Conservation (phyloP, 768 basidiomycete species). For the Boletus reticuloceps region DNA sequence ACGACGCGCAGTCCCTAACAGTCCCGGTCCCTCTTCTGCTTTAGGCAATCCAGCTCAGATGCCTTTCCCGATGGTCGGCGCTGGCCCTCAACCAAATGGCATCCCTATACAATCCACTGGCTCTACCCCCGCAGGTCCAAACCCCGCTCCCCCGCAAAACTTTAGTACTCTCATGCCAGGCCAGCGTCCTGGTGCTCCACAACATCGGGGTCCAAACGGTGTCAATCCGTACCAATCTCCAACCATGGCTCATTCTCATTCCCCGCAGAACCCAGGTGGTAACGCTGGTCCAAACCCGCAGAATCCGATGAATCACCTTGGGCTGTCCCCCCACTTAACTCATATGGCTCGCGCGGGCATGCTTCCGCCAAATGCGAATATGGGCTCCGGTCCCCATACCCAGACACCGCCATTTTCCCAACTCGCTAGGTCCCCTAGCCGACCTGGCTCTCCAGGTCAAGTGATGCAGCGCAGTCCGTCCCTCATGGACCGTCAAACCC, state of each 20-base stretch:
- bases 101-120: conserved; percentile 32
- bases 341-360: conserved; percentile 45
- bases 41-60: conserved; percentile 25
- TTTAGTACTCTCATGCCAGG: conserved; percentile 34
- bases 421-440: conserved; percentile 56
- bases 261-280: conserved; percentile 46
- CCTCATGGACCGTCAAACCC: conserved; percentile 45
- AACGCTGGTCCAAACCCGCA: conserved; percentile 31
- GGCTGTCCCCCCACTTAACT: conserved; percentile 51
- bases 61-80: conserved; percentile 25
- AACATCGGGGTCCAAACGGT: conserved; percentile 47
- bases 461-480: conserved; percentile 60
- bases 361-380: conserved; percentile 45
- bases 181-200: conserved; percentile 33
- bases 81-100: conserved; percentile 46
- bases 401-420: conserved; percentile 44
- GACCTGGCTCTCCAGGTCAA: conserved; percentile 51
- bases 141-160: conserved; percentile 31
- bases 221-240: conserved; percentile 58
- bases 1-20: conserved; percentile 28
- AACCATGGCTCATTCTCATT: conserved; percentile 60
- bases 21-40: conserved; percentile 10
- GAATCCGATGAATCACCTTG: conserved; percentile 48
- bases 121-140: conserved; percentile 27
- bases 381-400: conserved; percentile 36